Base-by-base conservation (phyloP, 2,329 filamentous ascomycete genomes). In the Trichoderma breve region DNA sequence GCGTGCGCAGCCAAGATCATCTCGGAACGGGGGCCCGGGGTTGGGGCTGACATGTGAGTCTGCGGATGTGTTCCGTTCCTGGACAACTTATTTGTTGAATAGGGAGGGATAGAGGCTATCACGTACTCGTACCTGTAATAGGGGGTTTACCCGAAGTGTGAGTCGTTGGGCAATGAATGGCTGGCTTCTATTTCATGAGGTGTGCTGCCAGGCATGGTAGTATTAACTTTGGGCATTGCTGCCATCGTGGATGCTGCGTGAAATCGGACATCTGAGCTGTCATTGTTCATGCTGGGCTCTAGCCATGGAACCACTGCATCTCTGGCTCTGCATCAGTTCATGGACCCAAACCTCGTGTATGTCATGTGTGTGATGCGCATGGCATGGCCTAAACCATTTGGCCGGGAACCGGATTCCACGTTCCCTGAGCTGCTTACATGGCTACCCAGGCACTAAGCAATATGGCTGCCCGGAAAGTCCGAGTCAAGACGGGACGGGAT, bases 1-100 rank as follows among this genome's bases (percentile, higher is more conserved):
- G 64, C 47, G 64, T 67, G 51, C 47, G 51, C 30, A 65, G 43
- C 28, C 51, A 26, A 53, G 47, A 67, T 67, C 64, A 67, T 67
- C 64, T 58, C 51, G 51, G 64, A 39, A 67, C 64, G 15, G 51
- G 62, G 51, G 64, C 32, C 64, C 47, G 64, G 32, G 51, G 51
- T 30, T 58, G 51, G 51, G 51, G 64, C 51, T 55, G 64, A 67
- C 51, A 67, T 43, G 32, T 67, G 64, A 67, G 64, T 36, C 47
- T 57, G 64, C 64, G 64, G 64, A 67, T 57, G 64, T 18, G 18
- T 30, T 64, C 39, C 61, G 61, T 64, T 26, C 26, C 43, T 30
- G 28, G 36, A 26, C 30, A 15, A 9, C n/a, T 53, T 53, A 53
- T 53, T 53, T 53, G n/a, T 53, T 53, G 47, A 53, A 53, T 53